phyloP scores from a whole-genome alignment of 495 filamentous ascomycete genomes.

The Daldinia decipiens region DNA sequence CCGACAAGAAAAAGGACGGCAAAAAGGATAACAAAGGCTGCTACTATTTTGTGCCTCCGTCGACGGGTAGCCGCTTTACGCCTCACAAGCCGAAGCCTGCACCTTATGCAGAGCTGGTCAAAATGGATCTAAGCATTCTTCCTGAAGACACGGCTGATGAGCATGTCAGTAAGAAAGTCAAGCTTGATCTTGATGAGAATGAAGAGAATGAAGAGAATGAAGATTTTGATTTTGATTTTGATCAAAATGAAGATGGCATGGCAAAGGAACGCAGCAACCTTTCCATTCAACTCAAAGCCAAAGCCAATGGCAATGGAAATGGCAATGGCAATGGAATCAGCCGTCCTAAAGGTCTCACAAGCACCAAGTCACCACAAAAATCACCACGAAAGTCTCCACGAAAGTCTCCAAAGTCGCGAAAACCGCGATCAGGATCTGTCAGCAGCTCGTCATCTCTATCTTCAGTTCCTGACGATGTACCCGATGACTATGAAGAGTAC shows the following conservation, averaged over 20 bases:
- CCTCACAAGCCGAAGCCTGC: slow-evolving; percentile 54
- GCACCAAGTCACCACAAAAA: slow-evolving; percentile 26
- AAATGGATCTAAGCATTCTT: slow-evolving; percentile 45
- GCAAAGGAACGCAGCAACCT: slow-evolving; percentile 7
- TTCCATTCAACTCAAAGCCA: slow-evolving; percentile 11
- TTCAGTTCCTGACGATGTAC: slow-evolving; percentile 52
- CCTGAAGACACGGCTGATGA: slow-evolving; percentile 26
- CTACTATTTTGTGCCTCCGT: slow-evolving; percentile 58
- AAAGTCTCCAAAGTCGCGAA: slow-evolving; percentile 37
- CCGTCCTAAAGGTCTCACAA: slow-evolving; percentile 29
- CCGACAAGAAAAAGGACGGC: slow-evolving; percentile 60
- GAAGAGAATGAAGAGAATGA: no score
- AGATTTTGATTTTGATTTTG: no score
- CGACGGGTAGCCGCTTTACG: slow-evolving; percentile 44
- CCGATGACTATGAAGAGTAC: slow-evolving; percentile 46
- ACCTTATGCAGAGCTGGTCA: slow-evolving; percentile 55
- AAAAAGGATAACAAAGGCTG: slow-evolving; percentile 58
- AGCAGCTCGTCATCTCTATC: slow-evolving; percentile 54
- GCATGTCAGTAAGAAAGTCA: slow-evolving; percentile 53
- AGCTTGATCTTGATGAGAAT: slow-evolving; percentile 26
- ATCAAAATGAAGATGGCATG: neutral
- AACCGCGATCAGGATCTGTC: slow-evolving; percentile 46
- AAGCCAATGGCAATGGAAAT: no score
- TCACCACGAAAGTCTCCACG: slow-evolving; percentile 30
- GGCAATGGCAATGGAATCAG: slow-evolving; percentile 25